These are phyloP conservation scores for Neonectria ditissima DNA, from an alignment of 2,329 filamentous ascomycete species.

Conservation along the genomic window DNA sequence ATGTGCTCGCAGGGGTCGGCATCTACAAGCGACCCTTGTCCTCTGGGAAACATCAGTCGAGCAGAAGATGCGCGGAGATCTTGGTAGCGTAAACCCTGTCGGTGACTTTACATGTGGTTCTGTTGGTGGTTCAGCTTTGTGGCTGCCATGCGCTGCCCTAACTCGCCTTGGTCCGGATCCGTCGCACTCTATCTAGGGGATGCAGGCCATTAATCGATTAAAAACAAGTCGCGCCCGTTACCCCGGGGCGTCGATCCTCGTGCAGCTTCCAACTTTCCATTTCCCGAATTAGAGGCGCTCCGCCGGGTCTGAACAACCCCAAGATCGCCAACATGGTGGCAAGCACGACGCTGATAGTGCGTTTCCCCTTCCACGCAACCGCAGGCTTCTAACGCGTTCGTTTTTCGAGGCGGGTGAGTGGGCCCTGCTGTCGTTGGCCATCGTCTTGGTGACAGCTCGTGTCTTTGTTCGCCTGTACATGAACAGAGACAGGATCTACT, in stretches of 20 bases:
- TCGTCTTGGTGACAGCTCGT: conserved; percentile 16
- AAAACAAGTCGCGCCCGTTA: not conserved
- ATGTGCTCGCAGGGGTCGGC: too few species aligned
- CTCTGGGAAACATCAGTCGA: too few species aligned
- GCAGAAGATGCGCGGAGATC: too few species aligned
- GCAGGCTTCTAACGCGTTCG: not conserved
- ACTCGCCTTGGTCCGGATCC: not conserved
- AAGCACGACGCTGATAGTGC: not conserved
- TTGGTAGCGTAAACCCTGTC: not conserved
- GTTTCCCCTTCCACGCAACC: not conserved
- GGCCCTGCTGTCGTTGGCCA: conserved; percentile 13
- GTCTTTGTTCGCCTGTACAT: conserved; percentile 19
- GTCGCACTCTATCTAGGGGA: not conserved
- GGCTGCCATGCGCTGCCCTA: not conserved
- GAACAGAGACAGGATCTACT: conserved; percentile 16
- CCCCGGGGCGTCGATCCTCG: not conserved
- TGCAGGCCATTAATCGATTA: not conserved
- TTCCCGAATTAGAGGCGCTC: not conserved
- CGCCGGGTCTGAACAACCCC: not conserved
- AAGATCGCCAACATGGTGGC: not conserved
- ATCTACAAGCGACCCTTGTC: too few species aligned
- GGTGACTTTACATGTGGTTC: not conserved
- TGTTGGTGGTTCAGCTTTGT: not conserved
- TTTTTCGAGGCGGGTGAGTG: conserved; percentile 13
- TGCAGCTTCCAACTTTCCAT: not conserved